Conservation (phyloP, 2,329 filamentous ascomycete genomes). For the Aspergillus sp. region DNA sequence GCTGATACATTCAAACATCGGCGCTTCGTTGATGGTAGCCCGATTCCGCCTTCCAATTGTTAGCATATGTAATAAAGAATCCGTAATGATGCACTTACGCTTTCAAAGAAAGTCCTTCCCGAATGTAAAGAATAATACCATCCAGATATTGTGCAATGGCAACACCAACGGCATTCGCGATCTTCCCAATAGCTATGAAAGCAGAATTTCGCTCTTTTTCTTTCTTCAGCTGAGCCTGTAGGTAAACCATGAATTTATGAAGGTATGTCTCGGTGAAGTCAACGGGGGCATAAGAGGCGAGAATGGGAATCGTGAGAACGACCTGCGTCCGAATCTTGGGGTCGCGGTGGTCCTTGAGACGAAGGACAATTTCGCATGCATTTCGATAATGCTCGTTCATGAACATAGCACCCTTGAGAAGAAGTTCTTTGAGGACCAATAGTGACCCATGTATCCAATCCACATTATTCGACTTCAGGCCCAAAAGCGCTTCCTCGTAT, state of each 20-base stretch:
- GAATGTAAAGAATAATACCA: conserved; percentile 87
- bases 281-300: conserved; percentile 87
- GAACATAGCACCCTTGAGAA: conserved; percentile 96
- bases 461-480: conserved; percentile 75
- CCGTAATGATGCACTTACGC: conserved; percentile 49
- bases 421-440: conserved; percentile 85
- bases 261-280: conserved; percentile 87
- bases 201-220: conserved; percentile 92
- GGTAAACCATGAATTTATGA: conserved; percentile 95
- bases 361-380: conserved; percentile 87
- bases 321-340: conserved; percentile 84
- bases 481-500: conserved; percentile 78
- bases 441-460: conserved; percentile 94
- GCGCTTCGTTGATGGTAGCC: conserved; percentile 59
- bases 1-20: conserved; percentile 97
- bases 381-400: conserved; percentile 95
- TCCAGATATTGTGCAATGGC: conserved; percentile 94
- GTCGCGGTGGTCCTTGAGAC: conserved; percentile 91
- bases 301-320: conserved; percentile 84
- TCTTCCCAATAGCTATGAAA: conserved; percentile 92
- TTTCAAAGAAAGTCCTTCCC: conserved; percentile 82
- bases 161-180: conserved; percentile 93
- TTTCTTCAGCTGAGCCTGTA: conserved; percentile 90
- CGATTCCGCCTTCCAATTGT: conserved; percentile 53
- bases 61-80: conserved; percentile 21